A percentile compares a stretch with the other conserved stretches of the same genome.
These are phyloP conservation scores for Cairneyella variabilis DNA, from an alignment of 495 filamentous ascomycete genomes.

Conservation along the genomic window DNA sequence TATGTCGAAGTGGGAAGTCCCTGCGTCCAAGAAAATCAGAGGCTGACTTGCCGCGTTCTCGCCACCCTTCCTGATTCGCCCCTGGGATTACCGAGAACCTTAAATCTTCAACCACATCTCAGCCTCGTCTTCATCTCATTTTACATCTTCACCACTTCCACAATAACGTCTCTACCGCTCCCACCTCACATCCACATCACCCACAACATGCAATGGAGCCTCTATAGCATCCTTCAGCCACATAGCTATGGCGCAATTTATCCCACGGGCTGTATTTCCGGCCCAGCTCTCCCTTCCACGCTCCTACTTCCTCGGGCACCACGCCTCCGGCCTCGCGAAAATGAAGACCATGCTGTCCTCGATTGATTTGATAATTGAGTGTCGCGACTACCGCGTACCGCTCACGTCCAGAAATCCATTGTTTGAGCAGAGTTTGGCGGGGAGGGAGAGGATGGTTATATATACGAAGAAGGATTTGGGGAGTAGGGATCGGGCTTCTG, in stretches of 20 bases:
- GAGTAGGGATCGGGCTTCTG: slow-evolving; percentile 27
- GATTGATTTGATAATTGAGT: slow-evolving; percentile 89
- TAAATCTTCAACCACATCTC: slow-evolving; percentile 17
- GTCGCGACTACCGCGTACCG: slow-evolving; percentile 88
- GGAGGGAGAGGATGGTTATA: slow-evolving; percentile 70
- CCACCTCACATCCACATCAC: too few relatives aligned
- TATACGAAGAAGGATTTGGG: slow-evolving; percentile 87
- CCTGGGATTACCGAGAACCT: neutral
- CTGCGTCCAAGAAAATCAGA: too few relatives aligned
- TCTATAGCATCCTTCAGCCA: slow-evolving; percentile 7
- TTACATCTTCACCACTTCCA: neutral
- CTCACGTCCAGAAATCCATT: slow-evolving; percentile 86
- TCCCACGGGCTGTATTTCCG: slow-evolving; percentile 70
- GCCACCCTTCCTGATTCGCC: neutral
- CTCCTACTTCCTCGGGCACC: slow-evolving; percentile 97
- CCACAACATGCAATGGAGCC: slow-evolving; percentile 8
- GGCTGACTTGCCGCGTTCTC: too few relatives aligned
- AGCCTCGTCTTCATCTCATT: neutral
- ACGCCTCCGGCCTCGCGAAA: slow-evolving; percentile 72
- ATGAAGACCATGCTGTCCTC: slow-evolving; percentile 81
- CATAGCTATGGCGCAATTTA: slow-evolving; percentile 44
- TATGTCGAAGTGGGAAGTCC: too few relatives aligned
- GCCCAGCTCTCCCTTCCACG: slow-evolving; percentile 64
- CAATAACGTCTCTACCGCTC: neutral
- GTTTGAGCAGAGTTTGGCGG: slow-evolving; percentile 72